Base-by-base conservation (phyloP, 1,139 yeast genomes). In the Lodderomyces oxycetoniae region DNA sequence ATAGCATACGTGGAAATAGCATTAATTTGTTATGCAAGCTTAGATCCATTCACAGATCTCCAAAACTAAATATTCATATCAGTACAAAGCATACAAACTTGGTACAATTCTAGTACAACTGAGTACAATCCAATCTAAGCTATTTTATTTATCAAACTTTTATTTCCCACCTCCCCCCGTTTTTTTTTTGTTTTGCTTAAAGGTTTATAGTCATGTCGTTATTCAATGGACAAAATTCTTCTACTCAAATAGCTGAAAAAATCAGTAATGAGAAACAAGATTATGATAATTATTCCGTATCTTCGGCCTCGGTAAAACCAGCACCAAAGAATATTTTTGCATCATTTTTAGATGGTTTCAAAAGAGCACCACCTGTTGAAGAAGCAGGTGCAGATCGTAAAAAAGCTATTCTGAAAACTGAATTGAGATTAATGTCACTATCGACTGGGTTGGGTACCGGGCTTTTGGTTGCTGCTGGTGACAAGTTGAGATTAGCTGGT, bases 381-480 rank as follows among this genome's bases (percentile, higher is more conserved):
- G 11, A 13, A 4, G 25, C 17, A 14, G 33, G 30, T 15, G 36
- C 6, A 6, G 21, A 36, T 17, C 32, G 12, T 25, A 35, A 28
- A 26, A 37, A 44, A 31, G 26, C 32, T 28, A 45, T 45, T 24
- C 32, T 47, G 26, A 44, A 43, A 30, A 59, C 67, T 49, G 69
- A 64, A 41, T 52, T 64, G 38, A 62, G 63, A 39, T 59, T 66
- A 57, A 66, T 65, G 47, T 64, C 69, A 16, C 50, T 66, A 33
- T 63, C 70, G 27, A 67, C 69, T 17, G 63, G 67, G 32, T 62
- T 67, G 32, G 73, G 73, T 30, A 59, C 68, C 23, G 71, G 72
- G 33, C 50, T 66, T 26, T 62, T 63, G 35, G 63, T 66, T 32
- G 67, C 68, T 22, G 49, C 59, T 14, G 67, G 67, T 10, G 38